These are phyloP conservation scores for Galerina marginata DNA, from an alignment of 768 basidiomycete genomes.

Conservation along the genomic window DNA sequence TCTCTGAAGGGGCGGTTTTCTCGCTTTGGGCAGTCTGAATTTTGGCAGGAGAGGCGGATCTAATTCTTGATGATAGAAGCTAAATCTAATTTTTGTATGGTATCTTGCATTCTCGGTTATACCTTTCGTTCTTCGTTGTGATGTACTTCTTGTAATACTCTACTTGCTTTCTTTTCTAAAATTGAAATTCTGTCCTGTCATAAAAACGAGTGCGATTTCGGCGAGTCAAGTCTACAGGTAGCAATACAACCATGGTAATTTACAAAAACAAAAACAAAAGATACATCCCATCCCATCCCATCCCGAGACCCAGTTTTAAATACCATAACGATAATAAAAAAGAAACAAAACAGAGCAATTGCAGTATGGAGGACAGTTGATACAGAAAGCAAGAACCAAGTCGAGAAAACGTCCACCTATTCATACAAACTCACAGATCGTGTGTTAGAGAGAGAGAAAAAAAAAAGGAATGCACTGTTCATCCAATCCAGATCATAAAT, in stretches of 20 bases:
- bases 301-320: conserved; percentile 9
- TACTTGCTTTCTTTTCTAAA: conserved; percentile 1
- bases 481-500: conserved; percentile 13
- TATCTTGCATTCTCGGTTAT: conserved; percentile 6
- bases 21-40: conserved; percentile 74
- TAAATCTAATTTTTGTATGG: conserved; percentile 3
- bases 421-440: conserved; percentile 8
- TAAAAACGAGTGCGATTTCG: not conserved
- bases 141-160: not conserved
- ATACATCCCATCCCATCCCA: not conserved
- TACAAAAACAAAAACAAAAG: not conserved
- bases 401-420: conserved; percentile 9
- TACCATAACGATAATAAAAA: conserved; percentile 15
- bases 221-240: not conserved
- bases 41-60: conserved; percentile 56
- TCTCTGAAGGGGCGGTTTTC: conserved; percentile 78
- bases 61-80: conserved; percentile 7
- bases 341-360: not conserved
- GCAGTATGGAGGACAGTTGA: not conserved
- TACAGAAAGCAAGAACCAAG: conserved; percentile 10
- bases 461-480: conserved; percentile 4
- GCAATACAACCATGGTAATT: not conserved
- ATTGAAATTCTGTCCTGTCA: not conserved
- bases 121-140: conserved; percentile 2
- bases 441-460: conserved; percentile 4